Percentiles rank a stretch among this genome's conserved stretches.
These are phyloP conservation scores for Boechera divaricarpa DNA, from an alignment of 345 rosid species.

Conservation along the genomic window DNA sequence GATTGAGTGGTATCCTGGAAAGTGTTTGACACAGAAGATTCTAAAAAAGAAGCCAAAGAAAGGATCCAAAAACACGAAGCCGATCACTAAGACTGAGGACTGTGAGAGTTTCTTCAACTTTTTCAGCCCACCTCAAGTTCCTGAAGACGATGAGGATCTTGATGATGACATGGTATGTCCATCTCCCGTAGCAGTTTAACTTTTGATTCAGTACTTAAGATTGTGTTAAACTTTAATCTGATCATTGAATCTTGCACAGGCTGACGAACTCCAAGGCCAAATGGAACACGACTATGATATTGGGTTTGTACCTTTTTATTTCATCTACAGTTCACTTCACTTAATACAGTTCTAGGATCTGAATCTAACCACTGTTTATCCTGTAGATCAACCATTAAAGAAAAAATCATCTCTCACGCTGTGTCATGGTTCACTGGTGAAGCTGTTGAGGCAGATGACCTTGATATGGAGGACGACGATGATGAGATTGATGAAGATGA, in stretches of 20 bases:
- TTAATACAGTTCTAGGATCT: background rate
- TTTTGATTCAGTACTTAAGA: background rate
- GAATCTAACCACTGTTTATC: background rate
- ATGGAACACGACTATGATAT: slow-evolving; percentile 98
- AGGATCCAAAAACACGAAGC: slow-evolving; percentile 92
- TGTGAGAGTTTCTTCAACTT: slow-evolving; percentile 97
- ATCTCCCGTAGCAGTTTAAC: background rate
- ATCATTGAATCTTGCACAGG: slow-evolving; percentile 51
- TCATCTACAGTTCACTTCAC: background rate
- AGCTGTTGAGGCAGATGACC: slow-evolving; percentile 73
- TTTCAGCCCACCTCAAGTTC: slow-evolving; percentile 93
- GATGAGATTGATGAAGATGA: slow-evolving; percentile 53
- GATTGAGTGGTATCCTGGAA: slow-evolving; percentile 96
- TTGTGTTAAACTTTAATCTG: background rate
- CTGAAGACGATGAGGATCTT: slow-evolving; percentile 89
- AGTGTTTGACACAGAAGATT: slow-evolving; percentile 87
- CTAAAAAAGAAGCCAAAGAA: slow-evolving; percentile 97
- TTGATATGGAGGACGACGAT: slow-evolving; percentile 61
- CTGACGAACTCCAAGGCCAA: slow-evolving; percentile 92
- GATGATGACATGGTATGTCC: slow-evolving; percentile 83
- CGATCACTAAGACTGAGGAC: slow-evolving; percentile 84
- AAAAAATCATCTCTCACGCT: slow-evolving; percentile 89
- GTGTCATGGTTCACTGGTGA: slow-evolving; percentile 99
- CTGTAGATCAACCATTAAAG: slow-evolving; percentile 81
- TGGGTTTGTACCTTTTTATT: slow-evolving; percentile 59